Percentiles rank a stretch among this genome's conserved stretches.
Conservation (phyloP, 495 filamentous ascomycete species). For the Physcia stellaris region DNA sequence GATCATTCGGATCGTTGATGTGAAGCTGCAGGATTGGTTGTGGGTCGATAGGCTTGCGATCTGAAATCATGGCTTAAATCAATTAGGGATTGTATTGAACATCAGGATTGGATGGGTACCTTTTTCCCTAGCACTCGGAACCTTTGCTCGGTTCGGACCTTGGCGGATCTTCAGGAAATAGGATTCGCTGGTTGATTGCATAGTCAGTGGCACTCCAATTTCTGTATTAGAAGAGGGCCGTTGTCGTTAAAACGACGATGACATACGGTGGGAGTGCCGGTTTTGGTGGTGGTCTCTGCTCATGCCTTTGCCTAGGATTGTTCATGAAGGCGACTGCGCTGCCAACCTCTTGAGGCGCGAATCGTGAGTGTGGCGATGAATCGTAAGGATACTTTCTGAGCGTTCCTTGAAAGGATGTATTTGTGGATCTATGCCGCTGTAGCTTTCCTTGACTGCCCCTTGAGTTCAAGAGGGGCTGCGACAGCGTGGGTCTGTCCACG, state of each 20-base stretch:
- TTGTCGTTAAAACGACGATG: constrained; percentile 4
- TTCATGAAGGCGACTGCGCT: constrained; percentile 1
- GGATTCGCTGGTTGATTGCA: constrained; percentile 18
- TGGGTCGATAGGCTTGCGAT: constrained; percentile 88
- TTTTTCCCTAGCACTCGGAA: constrained; percentile 45
- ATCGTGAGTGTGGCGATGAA: neutral
- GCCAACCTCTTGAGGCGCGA: neutral
- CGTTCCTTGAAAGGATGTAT: too few relatives aligned
- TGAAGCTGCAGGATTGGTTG: constrained; percentile 82
- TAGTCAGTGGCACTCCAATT: constrained; percentile 12
- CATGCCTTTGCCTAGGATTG: neutral
- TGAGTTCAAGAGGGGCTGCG: too few relatives aligned
- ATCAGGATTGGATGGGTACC: constrained; percentile 20
- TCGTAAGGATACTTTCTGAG: too few relatives aligned
- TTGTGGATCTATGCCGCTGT: too few relatives aligned
- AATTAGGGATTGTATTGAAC: neutral
- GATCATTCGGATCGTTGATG: constrained; percentile 56
- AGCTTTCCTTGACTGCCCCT: too few relatives aligned
- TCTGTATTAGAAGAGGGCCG: constrained; percentile 2
- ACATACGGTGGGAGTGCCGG: constrained; percentile 12
- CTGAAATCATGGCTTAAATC: constrained; percentile 27
- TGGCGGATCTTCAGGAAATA: constrained; percentile 39
- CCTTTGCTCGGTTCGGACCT: constrained; percentile 38
- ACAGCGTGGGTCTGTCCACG: too few relatives aligned
- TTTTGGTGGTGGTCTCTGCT: constrained; percentile 3